These are phyloP conservation scores for Casaregolazyma lundiana DNA, from an alignment of 1,139 yeast species.

Conservation along the genomic window DNA sequence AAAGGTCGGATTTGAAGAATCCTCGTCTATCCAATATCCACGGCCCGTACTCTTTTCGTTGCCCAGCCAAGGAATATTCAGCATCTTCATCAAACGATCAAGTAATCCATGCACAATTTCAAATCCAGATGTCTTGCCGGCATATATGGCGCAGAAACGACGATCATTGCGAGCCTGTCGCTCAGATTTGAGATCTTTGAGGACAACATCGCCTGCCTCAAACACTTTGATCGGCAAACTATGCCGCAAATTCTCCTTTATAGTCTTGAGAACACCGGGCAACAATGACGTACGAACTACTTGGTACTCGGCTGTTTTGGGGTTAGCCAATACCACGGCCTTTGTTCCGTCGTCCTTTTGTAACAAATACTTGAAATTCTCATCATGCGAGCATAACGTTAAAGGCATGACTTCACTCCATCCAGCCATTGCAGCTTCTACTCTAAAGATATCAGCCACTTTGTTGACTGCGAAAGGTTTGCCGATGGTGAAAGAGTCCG, in stretches of 20 bases:
- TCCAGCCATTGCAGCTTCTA: constrained; percentile 91
- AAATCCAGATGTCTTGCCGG: constrained; percentile 93
- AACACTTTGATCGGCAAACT: constrained; percentile 91
- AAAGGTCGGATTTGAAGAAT: constrained; percentile 50
- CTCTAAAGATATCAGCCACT: constrained; percentile 83
- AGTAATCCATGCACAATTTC: constrained; percentile 91
- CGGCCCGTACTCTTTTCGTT: constrained; percentile 49
- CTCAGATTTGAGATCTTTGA: constrained; percentile 74
- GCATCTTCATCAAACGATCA: constrained; percentile 93
- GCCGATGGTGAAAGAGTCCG: constrained; percentile 76
- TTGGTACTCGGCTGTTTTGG: constrained; percentile 94
- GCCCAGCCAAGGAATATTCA: constrained; percentile 81
- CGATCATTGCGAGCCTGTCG: constrained; percentile 91
- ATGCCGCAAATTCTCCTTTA: constrained; percentile 94
- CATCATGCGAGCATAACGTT: constrained; percentile 94
- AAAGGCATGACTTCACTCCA: constrained; percentile 95
- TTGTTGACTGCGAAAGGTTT: constrained; percentile 88
- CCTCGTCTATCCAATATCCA: constrained; percentile 51
- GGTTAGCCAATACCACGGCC: constrained; percentile 91
- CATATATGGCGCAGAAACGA: constrained; percentile 90
- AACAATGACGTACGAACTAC: constrained; percentile 92
- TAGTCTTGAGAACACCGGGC: constrained; percentile 93
- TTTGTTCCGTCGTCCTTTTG: constrained; percentile 63
- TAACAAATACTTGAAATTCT: constrained; percentile 84
- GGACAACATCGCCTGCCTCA: constrained; percentile 91